phyloP scores from a whole-genome alignment of 129 eudicot genomes.

The Kitagawia praeruptora region DNA sequence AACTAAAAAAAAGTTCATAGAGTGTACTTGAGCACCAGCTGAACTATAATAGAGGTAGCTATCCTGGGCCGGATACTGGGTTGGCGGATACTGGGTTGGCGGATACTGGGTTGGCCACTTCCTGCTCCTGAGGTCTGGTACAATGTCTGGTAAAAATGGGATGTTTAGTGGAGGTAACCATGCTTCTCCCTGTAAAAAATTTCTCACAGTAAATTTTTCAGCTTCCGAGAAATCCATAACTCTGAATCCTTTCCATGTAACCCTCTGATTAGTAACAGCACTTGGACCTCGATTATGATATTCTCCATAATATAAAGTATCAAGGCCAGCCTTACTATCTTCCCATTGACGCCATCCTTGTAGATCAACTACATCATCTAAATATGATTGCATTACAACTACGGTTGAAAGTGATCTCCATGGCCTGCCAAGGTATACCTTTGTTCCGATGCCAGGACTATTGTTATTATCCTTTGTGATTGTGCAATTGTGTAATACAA shows the following conservation, averaged over 20 bases:
- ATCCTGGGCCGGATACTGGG: background rate
- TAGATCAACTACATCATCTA: constrained; percentile 12
- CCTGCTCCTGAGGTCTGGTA: background rate
- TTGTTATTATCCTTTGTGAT: background rate
- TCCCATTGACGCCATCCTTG: constrained; percentile 11
- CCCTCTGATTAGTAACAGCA: background rate
- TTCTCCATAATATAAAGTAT: constrained; percentile 10
- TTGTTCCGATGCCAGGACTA: background rate
- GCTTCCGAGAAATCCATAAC: background rate
- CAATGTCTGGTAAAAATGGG: background rate
- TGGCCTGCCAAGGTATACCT: constrained; percentile 17
- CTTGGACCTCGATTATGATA: constrained; percentile 21
- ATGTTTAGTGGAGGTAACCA: constrained; percentile 9
- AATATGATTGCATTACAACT: constrained; percentile 8
- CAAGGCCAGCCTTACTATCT: background rate
- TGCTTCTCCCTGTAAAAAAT: constrained; percentile 10
- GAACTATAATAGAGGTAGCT: background rate
- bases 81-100: background rate
- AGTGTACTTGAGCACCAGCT: background rate
- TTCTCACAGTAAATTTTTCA: constrained; percentile 14
- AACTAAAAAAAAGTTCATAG: background rate
- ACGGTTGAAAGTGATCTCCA: constrained; percentile 3
- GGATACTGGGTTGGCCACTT: background rate
- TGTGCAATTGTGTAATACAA: constrained; percentile 8
- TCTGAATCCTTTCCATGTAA: constrained; percentile 9